Evolutionary conservation across 2,329 filamentous ascomycete species (phyloP).

Genomic region (Mycosphaerelloides madeirae): DNA sequence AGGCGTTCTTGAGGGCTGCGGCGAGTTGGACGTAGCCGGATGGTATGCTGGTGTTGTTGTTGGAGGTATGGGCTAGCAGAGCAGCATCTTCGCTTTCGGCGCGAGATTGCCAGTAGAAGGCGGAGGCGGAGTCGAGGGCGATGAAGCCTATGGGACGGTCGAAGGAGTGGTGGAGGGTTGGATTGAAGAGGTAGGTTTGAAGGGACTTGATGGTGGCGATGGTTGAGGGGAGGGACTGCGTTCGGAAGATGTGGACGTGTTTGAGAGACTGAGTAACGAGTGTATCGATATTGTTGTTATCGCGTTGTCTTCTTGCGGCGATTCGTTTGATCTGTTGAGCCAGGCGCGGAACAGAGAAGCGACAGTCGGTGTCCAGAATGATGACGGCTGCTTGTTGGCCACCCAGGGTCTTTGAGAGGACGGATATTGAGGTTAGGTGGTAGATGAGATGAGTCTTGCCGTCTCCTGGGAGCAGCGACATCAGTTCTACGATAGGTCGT

Average conservation of each 20-base stretch:
- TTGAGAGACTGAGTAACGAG: constrained; percentile 40
- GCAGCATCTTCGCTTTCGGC: constrained; percentile 35
- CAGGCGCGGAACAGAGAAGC: constrained; percentile 50
- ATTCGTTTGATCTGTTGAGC: constrained; percentile 31
- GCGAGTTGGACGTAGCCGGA: constrained; percentile 19
- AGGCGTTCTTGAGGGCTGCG: constrained; percentile 16
- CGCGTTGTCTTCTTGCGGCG: constrained; percentile 3
- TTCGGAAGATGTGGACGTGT: constrained; percentile 57
- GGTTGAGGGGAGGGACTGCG: constrained; percentile 48
- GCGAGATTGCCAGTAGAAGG: constrained; percentile 53
- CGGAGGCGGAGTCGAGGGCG: constrained; percentile 51
- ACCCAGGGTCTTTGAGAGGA: constrained; percentile 45
- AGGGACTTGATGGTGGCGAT: constrained; percentile 47
- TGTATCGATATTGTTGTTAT: constrained; percentile 3
- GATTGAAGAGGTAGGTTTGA: constrained; percentile 47
- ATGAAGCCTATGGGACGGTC: constrained; percentile 47
- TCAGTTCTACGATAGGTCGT: constrained; percentile 49
- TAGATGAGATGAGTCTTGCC: constrained; percentile 60
- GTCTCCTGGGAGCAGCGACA: constrained; percentile 46
- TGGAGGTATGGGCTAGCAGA: constrained; percentile 9
- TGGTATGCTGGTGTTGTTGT: neutral
- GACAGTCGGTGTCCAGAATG: constrained; percentile 53
- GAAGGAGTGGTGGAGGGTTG: constrained; percentile 42
- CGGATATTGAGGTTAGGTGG: constrained; percentile 47
- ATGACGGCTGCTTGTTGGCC: constrained; percentile 50